phyloP scores from a whole-genome alignment of 148 eudicot genomes.

The Spergularia bocconei region DNA sequence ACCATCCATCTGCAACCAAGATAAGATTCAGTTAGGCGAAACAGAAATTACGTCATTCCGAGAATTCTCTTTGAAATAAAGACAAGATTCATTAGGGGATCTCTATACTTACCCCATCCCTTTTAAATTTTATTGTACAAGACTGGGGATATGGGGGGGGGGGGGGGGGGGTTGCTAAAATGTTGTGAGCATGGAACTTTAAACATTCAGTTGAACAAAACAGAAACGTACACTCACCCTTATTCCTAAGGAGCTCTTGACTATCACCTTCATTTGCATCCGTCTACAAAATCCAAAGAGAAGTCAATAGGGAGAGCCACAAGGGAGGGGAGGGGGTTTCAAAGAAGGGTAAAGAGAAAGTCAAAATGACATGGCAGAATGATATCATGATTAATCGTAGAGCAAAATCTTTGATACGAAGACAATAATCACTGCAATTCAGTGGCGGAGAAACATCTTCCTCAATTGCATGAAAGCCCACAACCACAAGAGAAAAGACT shows the following conservation, averaged over 20 bases:
- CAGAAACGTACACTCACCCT: constrained; percentile 12
- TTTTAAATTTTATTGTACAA: too few species aligned
- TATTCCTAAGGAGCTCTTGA: constrained; percentile 41
- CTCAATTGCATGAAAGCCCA: too few species aligned
- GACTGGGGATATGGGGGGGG: too few species aligned
- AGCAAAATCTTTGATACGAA: background rate
- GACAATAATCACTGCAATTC: too few species aligned
- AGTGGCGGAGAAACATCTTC: too few species aligned
- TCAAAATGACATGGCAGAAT: background rate
- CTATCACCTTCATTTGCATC: constrained; percentile 43
- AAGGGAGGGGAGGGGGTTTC: background rate
- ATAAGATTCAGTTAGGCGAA: constrained; percentile 15
- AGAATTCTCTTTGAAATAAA: too few species aligned
- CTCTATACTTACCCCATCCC: too few species aligned
- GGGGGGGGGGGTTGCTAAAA: too few species aligned
- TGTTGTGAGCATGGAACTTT: too few species aligned
- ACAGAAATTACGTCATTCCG: background rate
- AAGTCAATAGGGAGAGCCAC: background rate
- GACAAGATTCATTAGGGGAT: too few species aligned
- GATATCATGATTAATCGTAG: background rate
- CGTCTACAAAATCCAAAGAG: constrained; percentile 37
- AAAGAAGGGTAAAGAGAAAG: background rate
- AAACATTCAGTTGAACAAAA: too few species aligned
- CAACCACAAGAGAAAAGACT: too few species aligned
- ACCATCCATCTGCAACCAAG: constrained; percentile 57